Conservation (phyloP, 78 protist species). For the Paratrimastix pyriformis region DNA sequence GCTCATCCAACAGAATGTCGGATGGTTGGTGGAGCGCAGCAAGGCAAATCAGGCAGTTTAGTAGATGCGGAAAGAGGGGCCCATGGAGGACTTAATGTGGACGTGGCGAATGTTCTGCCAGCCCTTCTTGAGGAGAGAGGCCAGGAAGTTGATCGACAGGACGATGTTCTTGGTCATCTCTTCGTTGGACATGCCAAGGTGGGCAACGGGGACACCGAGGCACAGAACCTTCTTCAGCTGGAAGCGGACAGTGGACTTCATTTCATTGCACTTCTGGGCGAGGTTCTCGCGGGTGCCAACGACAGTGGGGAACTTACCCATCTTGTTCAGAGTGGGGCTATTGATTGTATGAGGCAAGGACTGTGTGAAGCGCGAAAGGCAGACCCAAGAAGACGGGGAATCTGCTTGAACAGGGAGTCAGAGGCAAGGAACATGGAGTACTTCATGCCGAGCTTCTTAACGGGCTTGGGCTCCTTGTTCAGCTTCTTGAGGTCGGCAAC, state of each 20-base stretch:
- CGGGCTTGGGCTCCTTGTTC: slow-evolving; percentile 96
- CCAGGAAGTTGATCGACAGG: slow-evolving; percentile 89
- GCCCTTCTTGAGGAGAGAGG: slow-evolving; percentile 97
- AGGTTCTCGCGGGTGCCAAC: slow-evolving; percentile 72
- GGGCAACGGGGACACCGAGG: slow-evolving; percentile 94
- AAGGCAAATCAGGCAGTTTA: too few relatives aligned
- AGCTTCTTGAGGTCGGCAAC: slow-evolving; percentile 91
- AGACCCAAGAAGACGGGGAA: slow-evolving; percentile 96
- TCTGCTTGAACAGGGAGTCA: slow-evolving; percentile 80
- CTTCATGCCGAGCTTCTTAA: slow-evolving; percentile 86
- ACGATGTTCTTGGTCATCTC: slow-evolving; percentile 73
- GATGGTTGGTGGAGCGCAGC: too few relatives aligned
- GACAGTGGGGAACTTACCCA: slow-evolving; percentile 98
- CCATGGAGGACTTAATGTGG: slow-evolving; percentile 94
- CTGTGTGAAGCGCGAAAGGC: too few relatives aligned
- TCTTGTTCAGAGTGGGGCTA: slow-evolving; percentile 96
- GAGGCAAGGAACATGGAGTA: slow-evolving; percentile 97
- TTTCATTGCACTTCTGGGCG: slow-evolving; percentile 75
- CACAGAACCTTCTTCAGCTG: slow-evolving; percentile 96
- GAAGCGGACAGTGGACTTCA: slow-evolving; percentile 89
- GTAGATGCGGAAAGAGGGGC: slow-evolving; percentile 74
- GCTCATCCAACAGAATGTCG: too few relatives aligned
- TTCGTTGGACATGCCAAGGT: slow-evolving; percentile 77
- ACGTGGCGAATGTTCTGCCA: slow-evolving; percentile 97
- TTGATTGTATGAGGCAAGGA: too few relatives aligned